Evolutionary conservation across 139 green algal species (phyloP), one percentile per base, ranked within the genome.

Genomic region (Chlorella sp.): DNA sequence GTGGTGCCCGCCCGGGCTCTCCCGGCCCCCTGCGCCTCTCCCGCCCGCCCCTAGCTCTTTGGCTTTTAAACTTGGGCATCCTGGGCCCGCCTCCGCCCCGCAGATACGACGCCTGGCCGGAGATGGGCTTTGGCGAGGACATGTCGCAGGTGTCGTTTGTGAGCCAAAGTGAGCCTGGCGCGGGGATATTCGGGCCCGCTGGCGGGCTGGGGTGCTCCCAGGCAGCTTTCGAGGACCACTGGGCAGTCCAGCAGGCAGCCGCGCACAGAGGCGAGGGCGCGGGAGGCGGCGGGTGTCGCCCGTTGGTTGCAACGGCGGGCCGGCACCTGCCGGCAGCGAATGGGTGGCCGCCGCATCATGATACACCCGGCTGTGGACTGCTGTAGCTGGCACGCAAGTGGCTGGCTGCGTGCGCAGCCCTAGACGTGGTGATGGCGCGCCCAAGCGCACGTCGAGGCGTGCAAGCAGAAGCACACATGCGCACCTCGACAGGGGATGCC

Each of bases 41-140:
- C 15, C 48, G 28, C 30, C 12, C 53, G 1, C 48, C n/a, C 19
- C 48, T 18, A 73, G 11, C 53, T 30, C 53, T n/a, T 5, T 69
- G 53, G 19, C 81, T 86, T 86, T 86, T 48, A 86, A 86, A 86
- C 81, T 86, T 86, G 53, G 32, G 81, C 24, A 73, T 32, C 42
- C 30, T 73, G 53, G 24, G 48, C 11, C 53, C n/a, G 53, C 57
- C 42, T n/a, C 0, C 61, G n/a, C 60, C 36, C 83, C 64, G 83
- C 64, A 88, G 83, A n/a, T 88, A 88, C 68, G 83, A 88, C 39
- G 83, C 83, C 64, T 88, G 83, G 83, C 83, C 83, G n/a, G 83
- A 88, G 83, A 88, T 88, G 83, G 83, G 83, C 83, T 88, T 88
- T 61, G 83, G 83, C 36, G 83, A 88, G 64, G 83, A 88, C 83